Base-by-base conservation (phyloP, 768 basidiomycete genomes). In the Coprinopsis sp. region DNA sequence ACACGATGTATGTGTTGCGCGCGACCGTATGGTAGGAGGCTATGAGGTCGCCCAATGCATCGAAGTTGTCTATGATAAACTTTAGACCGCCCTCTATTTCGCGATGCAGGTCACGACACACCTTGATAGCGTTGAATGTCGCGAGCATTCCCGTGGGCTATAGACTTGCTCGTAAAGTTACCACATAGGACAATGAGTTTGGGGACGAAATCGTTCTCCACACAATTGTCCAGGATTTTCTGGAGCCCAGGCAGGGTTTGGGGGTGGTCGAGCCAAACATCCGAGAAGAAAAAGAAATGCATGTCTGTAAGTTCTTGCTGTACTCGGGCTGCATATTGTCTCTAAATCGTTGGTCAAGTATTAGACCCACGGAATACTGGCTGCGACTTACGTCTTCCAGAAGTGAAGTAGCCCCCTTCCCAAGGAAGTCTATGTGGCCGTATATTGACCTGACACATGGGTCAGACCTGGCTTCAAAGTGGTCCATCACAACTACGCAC, bases 351-450 rank as follows among this genome's bases (percentile, higher is more conserved):
- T 47, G n/a, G 33, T 24, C 41, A 55, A 18, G 47, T 13, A 22
- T 46, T 10, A 19, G 28, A 29, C 3, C 33, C 21, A 14, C n/a
- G 21, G 14, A 22, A 25, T n/a, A 37, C 40, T 13, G 29, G 37
- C 40, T 11, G 38, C 36, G 31, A 64, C 82, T 44, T 57, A 94
- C 95, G 63, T 98, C 96, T 69, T 98, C 94, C 4, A 87, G 67
- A 18, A 92, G 65, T 2, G 94, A 91, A 1, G 93, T 87, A 3
- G 90, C 82, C 2, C 96, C 96, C 56, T 87, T 83, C n/a, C 96
- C 96, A 10, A 98, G 76, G 59, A 98, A 96, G 63, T 99, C 96
- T 24, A 97, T 84, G 59, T 98, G 96, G 0, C 94, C 96, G 59
- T 90, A 96, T 54, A 98, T 84, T 31, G 87, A 91, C 53, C 92